Conservation (phyloP, 805 yeast species). For the Myxozyma sirexii region DNA sequence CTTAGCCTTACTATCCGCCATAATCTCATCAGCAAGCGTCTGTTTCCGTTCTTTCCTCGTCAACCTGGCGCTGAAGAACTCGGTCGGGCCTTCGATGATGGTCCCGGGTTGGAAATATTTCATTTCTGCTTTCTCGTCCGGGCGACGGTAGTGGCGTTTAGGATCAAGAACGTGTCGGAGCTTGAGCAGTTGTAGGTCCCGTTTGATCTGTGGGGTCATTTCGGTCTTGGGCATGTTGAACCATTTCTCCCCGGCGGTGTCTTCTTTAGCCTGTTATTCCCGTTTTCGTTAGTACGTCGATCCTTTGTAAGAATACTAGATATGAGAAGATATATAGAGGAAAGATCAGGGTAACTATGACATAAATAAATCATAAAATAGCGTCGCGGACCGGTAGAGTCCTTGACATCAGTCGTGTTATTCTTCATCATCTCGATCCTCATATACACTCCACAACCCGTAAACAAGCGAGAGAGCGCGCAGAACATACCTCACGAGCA, state of each 20-base stretch:
- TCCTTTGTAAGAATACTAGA: too few relatives aligned
- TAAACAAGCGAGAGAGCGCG: neutral
- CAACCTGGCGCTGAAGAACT: slow-evolving; percentile 69
- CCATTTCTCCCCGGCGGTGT: slow-evolving; percentile 67
- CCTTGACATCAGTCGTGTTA: slow-evolving; percentile 6
- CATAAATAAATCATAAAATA: slow-evolving; percentile 29
- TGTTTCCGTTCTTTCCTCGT: slow-evolving; percentile 71
- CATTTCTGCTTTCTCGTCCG: slow-evolving; percentile 55
- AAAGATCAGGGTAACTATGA: slow-evolving; percentile 39
- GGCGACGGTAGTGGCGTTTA: slow-evolving; percentile 80
- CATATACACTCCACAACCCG: neutral
- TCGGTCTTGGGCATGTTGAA: slow-evolving; percentile 78
- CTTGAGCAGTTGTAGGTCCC: slow-evolving; percentile 77
- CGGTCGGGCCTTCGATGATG: slow-evolving; percentile 77
- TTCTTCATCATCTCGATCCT: slow-evolving; percentile 30
- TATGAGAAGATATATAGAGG: too few relatives aligned
- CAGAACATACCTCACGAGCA: slow-evolving; percentile 35
- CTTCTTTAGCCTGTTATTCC: slow-evolving; percentile 34
- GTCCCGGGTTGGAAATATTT: slow-evolving; percentile 89
- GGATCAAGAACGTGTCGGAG: slow-evolving; percentile 93
- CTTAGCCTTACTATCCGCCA: slow-evolving; percentile 69
- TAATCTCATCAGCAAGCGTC: slow-evolving; percentile 78
- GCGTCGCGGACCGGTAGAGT: slow-evolving; percentile 27
- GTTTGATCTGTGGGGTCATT: slow-evolving; percentile 66
- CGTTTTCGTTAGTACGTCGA: slow-evolving; percentile 3